Percentiles rank a stretch among this genome's conserved stretches.
Evolutionary conservation across 768 basidiomycete genomes (phyloP).

Genomic region (Hysterangium stoloniferum): DNA sequence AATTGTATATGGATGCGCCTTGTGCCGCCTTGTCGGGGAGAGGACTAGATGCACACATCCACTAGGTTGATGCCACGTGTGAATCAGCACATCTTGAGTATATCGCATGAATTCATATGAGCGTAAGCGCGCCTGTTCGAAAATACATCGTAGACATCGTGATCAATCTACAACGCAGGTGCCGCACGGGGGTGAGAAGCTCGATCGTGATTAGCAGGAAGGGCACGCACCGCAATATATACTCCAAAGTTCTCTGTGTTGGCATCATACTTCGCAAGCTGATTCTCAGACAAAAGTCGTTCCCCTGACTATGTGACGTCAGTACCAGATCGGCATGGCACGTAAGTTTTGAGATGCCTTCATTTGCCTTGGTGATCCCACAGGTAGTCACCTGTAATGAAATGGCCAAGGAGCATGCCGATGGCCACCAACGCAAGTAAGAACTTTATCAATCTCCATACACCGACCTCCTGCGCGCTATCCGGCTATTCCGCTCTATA

Average conservation of each 20-base stretch:
- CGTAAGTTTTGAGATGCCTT: conserved; percentile 50
- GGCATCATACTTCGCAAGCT: conserved; percentile 67
- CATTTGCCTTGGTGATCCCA: conserved; percentile 78
- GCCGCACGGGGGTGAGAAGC: not conserved
- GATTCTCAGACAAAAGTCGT: conserved; percentile 65
- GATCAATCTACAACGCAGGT: conserved; percentile 58
- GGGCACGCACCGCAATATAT: conserved; percentile 68
- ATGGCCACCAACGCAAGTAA: conserved; percentile 47
- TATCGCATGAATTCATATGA: conserved; percentile 72
- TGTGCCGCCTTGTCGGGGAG: conserved; percentile 38
- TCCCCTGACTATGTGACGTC: conserved; percentile 42
- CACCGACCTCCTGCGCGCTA: conserved; percentile 61
- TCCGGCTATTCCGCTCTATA: no score
- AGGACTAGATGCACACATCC: no score
- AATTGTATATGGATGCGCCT: conserved; percentile 35
- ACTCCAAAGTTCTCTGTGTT: conserved; percentile 53
- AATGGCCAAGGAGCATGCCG: conserved; percentile 60
- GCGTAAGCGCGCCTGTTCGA: conserved; percentile 65
- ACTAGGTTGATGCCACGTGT: no score
- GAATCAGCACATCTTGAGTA: no score
- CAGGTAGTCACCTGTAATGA: conserved; percentile 77
- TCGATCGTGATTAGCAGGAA: conserved; percentile 7
- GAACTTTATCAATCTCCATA: conserved; percentile 62
- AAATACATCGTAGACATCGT: conserved; percentile 90
- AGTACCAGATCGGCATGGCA: conserved; percentile 30